phyloP scores from a whole-genome alignment of 2,329 filamentous ascomycete genomes.

The Pseudogymnoascus sp. region DNA sequence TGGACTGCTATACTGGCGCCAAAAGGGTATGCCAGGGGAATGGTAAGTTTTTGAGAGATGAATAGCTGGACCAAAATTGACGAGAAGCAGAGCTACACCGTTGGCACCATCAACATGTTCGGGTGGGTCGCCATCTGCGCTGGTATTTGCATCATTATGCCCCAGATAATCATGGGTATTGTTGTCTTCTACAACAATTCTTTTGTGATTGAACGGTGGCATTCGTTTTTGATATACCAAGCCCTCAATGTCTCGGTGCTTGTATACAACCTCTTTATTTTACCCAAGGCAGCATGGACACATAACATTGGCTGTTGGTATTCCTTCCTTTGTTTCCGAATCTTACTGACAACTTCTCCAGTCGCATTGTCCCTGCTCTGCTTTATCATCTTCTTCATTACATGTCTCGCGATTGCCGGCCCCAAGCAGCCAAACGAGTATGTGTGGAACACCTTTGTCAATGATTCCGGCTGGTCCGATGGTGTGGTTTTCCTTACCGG shows the following conservation, averaged over 20 bases:
- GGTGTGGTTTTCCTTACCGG: constrained; percentile 40
- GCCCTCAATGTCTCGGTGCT: not conserved
- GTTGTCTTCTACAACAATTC: constrained; percentile 1
- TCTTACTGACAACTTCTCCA: not conserved
- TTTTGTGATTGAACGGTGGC: not conserved
- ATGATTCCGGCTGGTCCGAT: constrained; percentile 36
- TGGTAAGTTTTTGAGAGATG: not conserved
- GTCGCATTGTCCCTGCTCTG: constrained; percentile 3
- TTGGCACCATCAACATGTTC: constrained; percentile 5
- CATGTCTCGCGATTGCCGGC: not conserved
- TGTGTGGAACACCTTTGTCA: constrained; percentile 26
- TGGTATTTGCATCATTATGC: constrained; percentile 2
- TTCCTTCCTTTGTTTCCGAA: not conserved
- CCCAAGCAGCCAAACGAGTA: constrained; percentile 7
- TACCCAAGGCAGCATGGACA: constrained; percentile 5
- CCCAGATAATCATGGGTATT: not conserved
- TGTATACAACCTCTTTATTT: constrained; percentile 4
- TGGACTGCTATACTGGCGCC: constrained; percentile 48
- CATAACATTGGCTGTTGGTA: constrained; percentile 10
- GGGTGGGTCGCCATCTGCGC: not conserved
- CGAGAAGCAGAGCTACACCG: not conserved
- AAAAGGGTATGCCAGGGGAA: constrained; percentile 22
- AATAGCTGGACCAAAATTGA: not conserved
- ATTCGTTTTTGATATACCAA: constrained; percentile 8
- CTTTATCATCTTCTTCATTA: constrained; percentile 3